These are phyloP conservation scores for Metschnikowia lunata DNA, from an alignment of 805 yeast genomes.

Conservation along the genomic window DNA sequence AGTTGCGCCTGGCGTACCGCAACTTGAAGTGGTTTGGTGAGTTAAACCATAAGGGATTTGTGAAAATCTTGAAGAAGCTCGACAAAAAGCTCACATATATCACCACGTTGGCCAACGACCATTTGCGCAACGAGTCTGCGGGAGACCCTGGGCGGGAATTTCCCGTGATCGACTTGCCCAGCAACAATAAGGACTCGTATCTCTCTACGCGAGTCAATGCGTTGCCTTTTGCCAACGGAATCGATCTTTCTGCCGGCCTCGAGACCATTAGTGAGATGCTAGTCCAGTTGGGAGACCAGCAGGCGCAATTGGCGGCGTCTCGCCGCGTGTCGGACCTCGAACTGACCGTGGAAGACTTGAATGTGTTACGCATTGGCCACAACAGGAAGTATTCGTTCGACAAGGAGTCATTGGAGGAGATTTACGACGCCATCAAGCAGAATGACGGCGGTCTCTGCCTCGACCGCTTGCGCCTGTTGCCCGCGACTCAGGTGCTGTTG, in stretches of 20 bases:
- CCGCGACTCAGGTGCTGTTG: slow-evolving; percentile 45
- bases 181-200: slow-evolving; percentile 35
- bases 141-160: slow-evolving; percentile 3
- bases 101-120: slow-evolving; percentile 20
- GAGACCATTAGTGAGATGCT: slow-evolving; percentile 48
- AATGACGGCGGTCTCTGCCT: slow-evolving; percentile 46
- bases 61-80: slow-evolving; percentile 82
- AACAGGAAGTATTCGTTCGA: slow-evolving; percentile 24
- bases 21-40: slow-evolving; percentile 94
- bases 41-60: slow-evolving; percentile 83
- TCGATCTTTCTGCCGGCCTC: slow-evolving; percentile 52
- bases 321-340: slow-evolving; percentile 1
- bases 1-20: slow-evolving; percentile 68
- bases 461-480: slow-evolving; percentile 34
- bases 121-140: slow-evolving; percentile 10
- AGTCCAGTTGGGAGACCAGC: slow-evolving; percentile 47
- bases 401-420: slow-evolving; percentile 20
- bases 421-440: slow-evolving; percentile 21
- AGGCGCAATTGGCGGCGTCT: slow-evolving; percentile 10
- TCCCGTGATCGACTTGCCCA: slow-evolving; percentile 22
- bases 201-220: slow-evolving; percentile 66
- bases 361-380: slow-evolving; percentile 22
- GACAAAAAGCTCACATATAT: slow-evolving; percentile 62
- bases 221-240: slow-evolving; percentile 71
- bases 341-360: slow-evolving; percentile 3